Percentiles rank a stretch among this genome's conserved stretches.
These are phyloP conservation scores for Vanderwaltozyma verrucispora DNA, from an alignment of 805 yeast genomes.

Conservation along the genomic window DNA sequence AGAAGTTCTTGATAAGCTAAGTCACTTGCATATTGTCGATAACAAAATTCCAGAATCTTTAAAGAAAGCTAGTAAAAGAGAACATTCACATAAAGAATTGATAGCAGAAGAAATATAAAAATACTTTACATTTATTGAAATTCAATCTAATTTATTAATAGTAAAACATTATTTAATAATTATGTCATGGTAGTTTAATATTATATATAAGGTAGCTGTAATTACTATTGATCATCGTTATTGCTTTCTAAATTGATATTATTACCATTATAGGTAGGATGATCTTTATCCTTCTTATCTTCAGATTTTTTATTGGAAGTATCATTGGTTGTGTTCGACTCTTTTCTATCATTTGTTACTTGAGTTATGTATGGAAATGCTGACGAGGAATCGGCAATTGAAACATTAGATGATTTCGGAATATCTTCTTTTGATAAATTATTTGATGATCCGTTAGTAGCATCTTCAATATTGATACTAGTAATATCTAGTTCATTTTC, in stretches of 20 bases:
- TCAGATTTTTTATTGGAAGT: conserved; percentile 14
- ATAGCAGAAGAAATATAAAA: too few relatives aligned
- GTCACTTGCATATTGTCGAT: conserved; percentile 13
- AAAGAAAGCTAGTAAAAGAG: not conserved
- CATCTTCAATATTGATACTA: not conserved
- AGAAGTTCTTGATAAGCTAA: conserved; percentile 17
- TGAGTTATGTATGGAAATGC: conserved; percentile 8
- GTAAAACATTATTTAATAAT: too few relatives aligned
- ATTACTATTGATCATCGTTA: conserved; percentile 30
- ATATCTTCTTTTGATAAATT: not conserved
- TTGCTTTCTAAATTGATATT: conserved; percentile 36
- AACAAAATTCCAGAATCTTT: not conserved
- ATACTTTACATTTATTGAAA: too few relatives aligned
- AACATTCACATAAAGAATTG: not conserved
- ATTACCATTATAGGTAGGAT: conserved; percentile 50
- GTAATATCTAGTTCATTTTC: not conserved
- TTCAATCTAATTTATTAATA: too few relatives aligned
- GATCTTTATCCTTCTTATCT: conserved; percentile 27
- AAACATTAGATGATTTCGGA: not conserved
- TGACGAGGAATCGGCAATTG: not conserved
- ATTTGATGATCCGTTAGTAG: not conserved
- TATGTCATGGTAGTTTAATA: too few relatives aligned
- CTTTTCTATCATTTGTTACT: conserved; percentile 3
- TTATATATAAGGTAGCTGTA: too few relatives aligned
- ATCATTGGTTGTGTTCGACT: conserved; percentile 14